Base-by-base conservation (phyloP, 2,329 filamentous ascomycete species). In the Chaetomium sp. region DNA sequence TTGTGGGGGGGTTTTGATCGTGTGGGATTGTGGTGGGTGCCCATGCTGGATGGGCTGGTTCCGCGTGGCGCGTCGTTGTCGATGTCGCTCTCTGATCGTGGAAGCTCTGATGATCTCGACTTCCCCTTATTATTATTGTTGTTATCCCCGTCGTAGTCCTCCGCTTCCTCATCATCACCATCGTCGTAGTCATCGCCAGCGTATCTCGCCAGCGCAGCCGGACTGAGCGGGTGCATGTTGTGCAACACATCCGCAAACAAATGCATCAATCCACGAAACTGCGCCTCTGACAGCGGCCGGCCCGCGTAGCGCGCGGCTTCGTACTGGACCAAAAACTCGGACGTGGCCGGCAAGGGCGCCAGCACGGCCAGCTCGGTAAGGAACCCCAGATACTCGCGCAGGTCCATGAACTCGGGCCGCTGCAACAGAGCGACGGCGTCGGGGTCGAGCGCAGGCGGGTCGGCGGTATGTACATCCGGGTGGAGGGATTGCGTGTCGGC, bases 281-380 rank as follows among this genome's bases (percentile, higher is more conserved):
- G 79, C 0, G 72, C 66, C 62, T 91, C 86, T 2, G 82, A 79
- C 4, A 96, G 74, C 1, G 86, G 80, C 5, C 76, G 74, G 0
- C 80, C 81, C 1, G 89, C 91, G 72, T 95, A 99, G 42, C 92
- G 85, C 2, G 91, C 90, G 55, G 81, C 77, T 72, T 97, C 94
- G 71, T 96, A 99, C 19, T 82, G 74, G 1, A 78, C 71, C 19
- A 96, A 72, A 67, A 97, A 99, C 60, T 69, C 82, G 68, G 61
- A 77, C 62, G 68, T 85, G 2, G 69, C 69, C 1, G 74, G 56
- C 35, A 69, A 68, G 50, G 72, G 65, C 19, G 67, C 66, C n/a
- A 86, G 65, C 5, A 95, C 80, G 3, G 82, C 82, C 32, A 95
- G 72, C 3, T 76, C 76, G 5, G 81, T 78, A 5, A 97, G 81